These are phyloP conservation scores for Bertia moriformis DNA, from an alignment of 2,329 filamentous ascomycete genomes.

Conservation along the genomic window DNA sequence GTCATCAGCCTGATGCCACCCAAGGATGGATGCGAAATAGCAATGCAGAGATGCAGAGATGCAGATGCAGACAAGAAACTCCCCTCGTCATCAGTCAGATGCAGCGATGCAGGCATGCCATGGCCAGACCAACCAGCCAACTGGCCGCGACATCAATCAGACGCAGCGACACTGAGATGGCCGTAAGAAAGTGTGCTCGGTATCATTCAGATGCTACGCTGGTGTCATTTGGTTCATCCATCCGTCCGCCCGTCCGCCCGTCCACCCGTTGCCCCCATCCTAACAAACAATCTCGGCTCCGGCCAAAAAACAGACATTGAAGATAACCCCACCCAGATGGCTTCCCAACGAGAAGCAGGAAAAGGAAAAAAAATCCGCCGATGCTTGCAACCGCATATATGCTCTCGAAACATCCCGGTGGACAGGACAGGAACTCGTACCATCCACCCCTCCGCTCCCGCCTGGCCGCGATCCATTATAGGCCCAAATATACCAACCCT, in stretches of 20 bases:
- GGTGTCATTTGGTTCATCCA: neutral
- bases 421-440: too few relatives aligned
- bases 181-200: neutral
- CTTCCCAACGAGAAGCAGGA: neutral
- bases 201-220: neutral
- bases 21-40: too few relatives aligned
- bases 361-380: too few relatives aligned
- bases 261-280: neutral
- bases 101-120: neutral
- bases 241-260: neutral
- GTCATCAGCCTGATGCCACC: neutral
- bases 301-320: neutral
- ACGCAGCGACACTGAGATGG: neutral
- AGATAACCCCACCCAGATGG: neutral
- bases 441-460: too few relatives aligned
- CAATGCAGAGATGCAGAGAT: neutral
- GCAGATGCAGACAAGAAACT: neutral
- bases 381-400: too few relatives aligned
- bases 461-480: too few relatives aligned
- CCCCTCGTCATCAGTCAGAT: neutral
- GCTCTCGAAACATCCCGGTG: too few relatives aligned
- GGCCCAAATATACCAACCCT: neutral
- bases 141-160: neutral
- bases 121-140: too few relatives aligned
- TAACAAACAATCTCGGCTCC: neutral